Conservation (phyloP, 1,284 basidiomycete genomes). For the Ganoderma lingzhi region DNA sequence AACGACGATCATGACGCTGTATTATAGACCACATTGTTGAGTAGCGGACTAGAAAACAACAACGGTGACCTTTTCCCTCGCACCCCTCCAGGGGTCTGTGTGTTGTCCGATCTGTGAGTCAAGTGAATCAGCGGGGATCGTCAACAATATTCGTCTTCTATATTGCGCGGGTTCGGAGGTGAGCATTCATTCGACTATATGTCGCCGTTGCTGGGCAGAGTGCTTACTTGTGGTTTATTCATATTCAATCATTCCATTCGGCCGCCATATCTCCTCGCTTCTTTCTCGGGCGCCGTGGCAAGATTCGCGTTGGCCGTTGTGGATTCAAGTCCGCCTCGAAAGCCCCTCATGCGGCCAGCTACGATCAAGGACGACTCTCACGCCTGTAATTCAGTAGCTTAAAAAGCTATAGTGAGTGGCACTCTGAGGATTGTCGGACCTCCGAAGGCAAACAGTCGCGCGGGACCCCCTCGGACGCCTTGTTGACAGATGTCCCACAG, state of each 20-base stretch:
- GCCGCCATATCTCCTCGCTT: not conserved
- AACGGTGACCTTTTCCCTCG: slow-evolving; percentile 21
- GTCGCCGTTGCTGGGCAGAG: not conserved
- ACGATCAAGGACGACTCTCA: not conserved
- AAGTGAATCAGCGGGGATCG: too few species aligned
- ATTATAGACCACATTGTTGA: slow-evolving; percentile 21
- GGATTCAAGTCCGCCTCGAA: not conserved
- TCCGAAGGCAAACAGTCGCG: not conserved
- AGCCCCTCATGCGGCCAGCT: not conserved
- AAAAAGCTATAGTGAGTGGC: not conserved
- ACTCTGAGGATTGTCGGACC: not conserved
- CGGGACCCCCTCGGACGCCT: not conserved
- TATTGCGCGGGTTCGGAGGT: not conserved
- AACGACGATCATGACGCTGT: slow-evolving; percentile 15
- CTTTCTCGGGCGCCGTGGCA: not conserved
- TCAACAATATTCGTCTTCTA: not conserved
- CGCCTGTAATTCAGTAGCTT: not conserved
- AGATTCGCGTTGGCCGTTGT: not conserved
- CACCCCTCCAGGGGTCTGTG: slow-evolving; percentile 1
- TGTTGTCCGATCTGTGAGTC: not conserved
- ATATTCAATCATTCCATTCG: not conserved
- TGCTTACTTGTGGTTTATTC: not conserved
- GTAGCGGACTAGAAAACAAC: slow-evolving; percentile 23
- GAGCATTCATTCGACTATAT: not conserved
- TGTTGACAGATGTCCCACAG: not conserved